A percentile compares a stretch with the other conserved stretches of the same genome.
Evolutionary conservation across 192 early-diverging fungal species (phyloP).

Genomic region (Podila minutissima): DNA sequence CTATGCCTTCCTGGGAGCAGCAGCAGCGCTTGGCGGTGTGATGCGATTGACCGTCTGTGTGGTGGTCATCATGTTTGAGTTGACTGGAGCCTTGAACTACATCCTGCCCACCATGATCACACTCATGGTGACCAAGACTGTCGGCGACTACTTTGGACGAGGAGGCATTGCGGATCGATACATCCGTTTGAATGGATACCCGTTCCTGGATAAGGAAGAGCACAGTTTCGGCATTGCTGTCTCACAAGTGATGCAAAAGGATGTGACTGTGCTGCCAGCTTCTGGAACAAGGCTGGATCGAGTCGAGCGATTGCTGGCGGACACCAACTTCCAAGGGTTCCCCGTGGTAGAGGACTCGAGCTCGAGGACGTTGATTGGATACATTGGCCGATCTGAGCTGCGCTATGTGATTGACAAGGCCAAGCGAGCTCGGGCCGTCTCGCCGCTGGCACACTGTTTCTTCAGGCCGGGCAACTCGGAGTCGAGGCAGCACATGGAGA

Average conservation of each 20-base stretch:
- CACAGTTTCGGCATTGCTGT: slow-evolving; percentile 65
- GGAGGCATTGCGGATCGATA: slow-evolving; percentile 84
- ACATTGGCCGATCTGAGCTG: slow-evolving; percentile 72
- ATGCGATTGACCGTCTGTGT: slow-evolving; percentile 71
- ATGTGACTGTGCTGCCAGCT: slow-evolving; percentile 67
- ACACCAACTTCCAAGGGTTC: slow-evolving; percentile 72
- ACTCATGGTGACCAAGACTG: slow-evolving; percentile 78
- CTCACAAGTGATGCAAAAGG: slow-evolving; percentile 67
- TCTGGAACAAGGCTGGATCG: slow-evolving; percentile 57
- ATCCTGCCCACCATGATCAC: slow-evolving; percentile 82
- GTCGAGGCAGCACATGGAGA: slow-evolving; percentile 48
- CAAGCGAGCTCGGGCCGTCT: slow-evolving; percentile 52
- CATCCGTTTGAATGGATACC: slow-evolving; percentile 81
- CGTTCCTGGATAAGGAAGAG: slow-evolving; percentile 80
- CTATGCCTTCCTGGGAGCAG: slow-evolving; percentile 95
- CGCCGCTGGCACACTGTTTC: slow-evolving; percentile 59
- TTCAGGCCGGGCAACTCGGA: slow-evolving; percentile 55
- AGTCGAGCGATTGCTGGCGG: slow-evolving; percentile 58
- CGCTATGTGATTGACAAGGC: slow-evolving; percentile 67
- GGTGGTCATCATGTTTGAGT: slow-evolving; percentile 99
- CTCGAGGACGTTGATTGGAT: slow-evolving; percentile 72
- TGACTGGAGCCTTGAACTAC: slow-evolving; percentile 95
- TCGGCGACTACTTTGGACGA: slow-evolving; percentile 77
- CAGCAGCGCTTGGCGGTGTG: slow-evolving; percentile 75
- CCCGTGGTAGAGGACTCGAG: slow-evolving; percentile 76